phyloP scores from a whole-genome alignment of 495 filamentous ascomycete species.

The Penicillium arizonense region DNA sequence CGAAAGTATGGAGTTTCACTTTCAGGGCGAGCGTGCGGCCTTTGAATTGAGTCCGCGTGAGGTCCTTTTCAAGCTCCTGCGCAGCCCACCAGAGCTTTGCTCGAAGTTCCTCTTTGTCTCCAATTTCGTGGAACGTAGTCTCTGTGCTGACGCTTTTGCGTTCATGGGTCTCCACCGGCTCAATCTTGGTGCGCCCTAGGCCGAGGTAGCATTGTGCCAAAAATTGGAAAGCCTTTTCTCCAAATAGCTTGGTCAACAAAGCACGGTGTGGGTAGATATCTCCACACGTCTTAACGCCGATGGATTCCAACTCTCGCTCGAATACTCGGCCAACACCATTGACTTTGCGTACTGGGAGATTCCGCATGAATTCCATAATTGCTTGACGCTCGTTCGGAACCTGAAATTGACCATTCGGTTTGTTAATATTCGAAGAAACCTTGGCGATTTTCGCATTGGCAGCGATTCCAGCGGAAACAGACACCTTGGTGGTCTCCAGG shows the following conservation, averaged over 20 bases:
- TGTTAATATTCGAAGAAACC: slow-evolving; percentile 91
- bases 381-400: slow-evolving; percentile 66
- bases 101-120: slow-evolving; percentile 62
- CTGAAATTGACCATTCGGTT: slow-evolving; percentile 89
- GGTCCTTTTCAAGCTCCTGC: slow-evolving; percentile 85
- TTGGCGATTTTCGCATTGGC: slow-evolving; percentile 93
- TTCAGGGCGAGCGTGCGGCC: slow-evolving; percentile 89
- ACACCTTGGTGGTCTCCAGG: slow-evolving; percentile 74
- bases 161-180: slow-evolving; percentile 86
- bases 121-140: slow-evolving; percentile 83
- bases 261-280: slow-evolving; percentile 79
- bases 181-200: slow-evolving; percentile 81
- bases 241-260: slow-evolving; percentile 74
- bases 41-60: slow-evolving; percentile 76
- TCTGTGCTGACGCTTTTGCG: slow-evolving; percentile 94
- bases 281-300: slow-evolving; percentile 86
- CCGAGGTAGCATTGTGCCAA: slow-evolving; percentile 82
- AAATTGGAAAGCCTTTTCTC: slow-evolving; percentile 87
- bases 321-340: slow-evolving; percentile 93
- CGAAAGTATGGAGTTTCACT: slow-evolving; percentile 91
- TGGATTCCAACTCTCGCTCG: slow-evolving; percentile 84
- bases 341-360: slow-evolving; percentile 82
- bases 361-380: slow-evolving; percentile 82
- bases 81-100: slow-evolving; percentile 77
- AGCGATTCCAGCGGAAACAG: slow-evolving; percentile 91